Evolutionary conservation across 176 grass and related monocot genomes (phyloP), one percentile per base, ranked within the genome.

Genomic region (Musa acuminata): DNA sequence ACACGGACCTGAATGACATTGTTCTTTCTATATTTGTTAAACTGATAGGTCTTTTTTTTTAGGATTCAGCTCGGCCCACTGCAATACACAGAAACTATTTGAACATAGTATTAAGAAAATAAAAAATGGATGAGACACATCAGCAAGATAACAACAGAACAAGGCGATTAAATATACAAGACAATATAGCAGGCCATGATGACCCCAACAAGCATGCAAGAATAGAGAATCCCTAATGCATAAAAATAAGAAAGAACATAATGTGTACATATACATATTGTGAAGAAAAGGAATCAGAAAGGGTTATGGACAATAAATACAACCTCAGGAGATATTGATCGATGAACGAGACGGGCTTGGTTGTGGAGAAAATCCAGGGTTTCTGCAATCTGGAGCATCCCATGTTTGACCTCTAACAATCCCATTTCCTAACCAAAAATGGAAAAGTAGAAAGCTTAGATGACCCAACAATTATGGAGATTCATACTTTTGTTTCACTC

Each of bases 321-420:
- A 78, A 99, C 96, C 96, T 99, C 91, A 10, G 96, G 96, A 52
- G 88, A 95, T 91, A 99, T 89, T 81, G 91, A 78, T 83, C 96
- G 86, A 83, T 99, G 96, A 26, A 92, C 87, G 84, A 99, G 96
- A 80, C 76, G 88, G 14, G 96, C 96, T 84, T 95, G 94, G 75
- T 84, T 99, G 81, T 95, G 91, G 83, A 99, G 96, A 84, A 99
- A 99, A 84, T 99, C 96, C 71, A 99, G 79, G 0, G 96, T 99
- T 70, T 99, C 96, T 65, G 91, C 86, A 75, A 99, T 81, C 84
- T 99, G 96, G 57, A 99, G 91, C 80, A 99, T 77, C 3, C 96
- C 96, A 84, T 99, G 96, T 75, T 99, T 99, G 84, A 99, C 83
- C 84, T 99, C 96, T 26, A 99, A 78, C 59, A 99, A 62, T 9